Conservation (phyloP, 2,329 filamentous ascomycete genomes). For the Xylariaceae sp. region DNA sequence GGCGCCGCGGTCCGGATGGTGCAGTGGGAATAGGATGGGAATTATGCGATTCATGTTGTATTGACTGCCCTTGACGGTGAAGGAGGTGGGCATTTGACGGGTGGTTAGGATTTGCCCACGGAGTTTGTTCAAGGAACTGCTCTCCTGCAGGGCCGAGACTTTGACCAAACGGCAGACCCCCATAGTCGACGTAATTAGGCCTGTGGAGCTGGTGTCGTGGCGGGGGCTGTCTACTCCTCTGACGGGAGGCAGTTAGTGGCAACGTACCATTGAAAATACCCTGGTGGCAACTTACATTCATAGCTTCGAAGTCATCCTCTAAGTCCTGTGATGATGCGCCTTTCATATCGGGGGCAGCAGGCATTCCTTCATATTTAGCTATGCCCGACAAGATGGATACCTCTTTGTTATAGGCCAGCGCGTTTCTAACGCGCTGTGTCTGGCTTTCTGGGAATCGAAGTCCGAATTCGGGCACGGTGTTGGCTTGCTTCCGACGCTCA, state of each 20-base stretch:
- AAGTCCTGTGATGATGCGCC: conserved; percentile 73
- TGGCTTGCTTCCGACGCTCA: conserved; percentile 77
- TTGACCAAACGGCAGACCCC: conserved; percentile 50
- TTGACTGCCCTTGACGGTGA: conserved; percentile 42
- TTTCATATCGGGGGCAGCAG: conserved; percentile 84
- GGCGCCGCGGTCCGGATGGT: conserved; percentile 41
- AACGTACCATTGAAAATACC: neutral
- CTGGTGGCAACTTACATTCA: conserved; percentile 70
- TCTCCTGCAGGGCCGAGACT: conserved; percentile 72
- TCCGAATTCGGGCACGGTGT: conserved; percentile 79
- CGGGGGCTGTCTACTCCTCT: conserved; percentile 37
- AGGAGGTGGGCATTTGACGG: conserved; percentile 59
- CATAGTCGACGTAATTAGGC: conserved; percentile 49
- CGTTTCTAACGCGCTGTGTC: conserved; percentile 78
- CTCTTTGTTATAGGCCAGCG: conserved; percentile 91
- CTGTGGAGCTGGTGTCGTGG: conserved; percentile 44
- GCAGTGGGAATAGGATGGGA: conserved; percentile 34
- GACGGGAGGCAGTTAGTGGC: conserved; percentile 14
- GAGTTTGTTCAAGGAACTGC: conserved; percentile 85
- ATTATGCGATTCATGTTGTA: conserved; percentile 37
- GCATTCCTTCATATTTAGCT: conserved; percentile 95
- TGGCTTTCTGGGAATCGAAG: conserved; percentile 78
- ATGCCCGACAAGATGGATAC: conserved; percentile 89
- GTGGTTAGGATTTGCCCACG: conserved; percentile 90
- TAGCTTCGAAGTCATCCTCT: conserved; percentile 85